Base-by-base conservation (phyloP, 495 filamentous ascomycete species). In the Aspergillus bertholletiae region DNA sequence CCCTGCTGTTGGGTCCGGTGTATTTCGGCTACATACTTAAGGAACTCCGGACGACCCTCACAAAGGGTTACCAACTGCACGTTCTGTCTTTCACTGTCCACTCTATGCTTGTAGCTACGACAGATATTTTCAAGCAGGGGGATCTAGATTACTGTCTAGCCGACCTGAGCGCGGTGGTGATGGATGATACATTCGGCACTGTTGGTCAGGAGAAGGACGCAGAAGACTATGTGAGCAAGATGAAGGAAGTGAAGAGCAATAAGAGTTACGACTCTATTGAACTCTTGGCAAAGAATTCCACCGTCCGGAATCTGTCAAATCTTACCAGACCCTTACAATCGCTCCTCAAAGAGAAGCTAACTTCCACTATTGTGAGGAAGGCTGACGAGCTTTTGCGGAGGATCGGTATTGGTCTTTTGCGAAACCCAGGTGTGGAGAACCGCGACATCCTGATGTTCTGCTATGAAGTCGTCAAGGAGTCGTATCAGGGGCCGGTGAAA, bases 181-280 rank as follows among this genome's bases (percentile, higher is more conserved):
- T 97, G 89, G 94, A 99, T 60, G 95, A 97, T 65, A 95, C 92
- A 12, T 99, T 99, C 66, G 94, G 94, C 17, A 84, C 82, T n/a
- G 85, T 87, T n/a, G 94, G 94, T 13, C 86, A 94, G 73, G 94
- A 99, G 63, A 99, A 99, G 66, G 94, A 99, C 60, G 92, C 93
- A 0, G 92, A 93, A 59, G 94, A 92, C 40, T 99, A 99, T 65
- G 83, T 87, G 52, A 96, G 88, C 70, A 86, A 90, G 63, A 96
- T 96, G 89, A 95, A 90, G 71, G 94, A 99, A 73, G 87, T 97
- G 18, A 97, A 96, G 75, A 92, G 88, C 64, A 97, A 88, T 77
- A 97, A 96, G 74, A 96, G 92, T 64, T 95, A 88, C 59, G 94
- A 97, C 61, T 96, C 95, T 4, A 96, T 97, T 89, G 94, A 97